Conservation (phyloP, 371 early-diverging fungal species). For the Mortierella sp. region DNA sequence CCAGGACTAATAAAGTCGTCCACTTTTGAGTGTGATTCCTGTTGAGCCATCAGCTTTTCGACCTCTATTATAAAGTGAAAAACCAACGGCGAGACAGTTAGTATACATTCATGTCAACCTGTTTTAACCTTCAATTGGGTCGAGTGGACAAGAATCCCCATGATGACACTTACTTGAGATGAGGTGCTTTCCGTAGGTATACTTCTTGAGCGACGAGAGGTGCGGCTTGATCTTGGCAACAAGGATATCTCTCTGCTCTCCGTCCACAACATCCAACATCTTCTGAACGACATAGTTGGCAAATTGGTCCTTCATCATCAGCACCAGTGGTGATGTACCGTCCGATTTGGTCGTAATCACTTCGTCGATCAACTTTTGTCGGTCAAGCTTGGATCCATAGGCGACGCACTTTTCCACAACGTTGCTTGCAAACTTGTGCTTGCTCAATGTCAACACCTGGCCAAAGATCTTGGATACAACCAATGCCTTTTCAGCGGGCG, state of each 20-base stretch:
- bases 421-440: conserved; percentile 99
- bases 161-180: conserved; percentile 59
- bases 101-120: no score
- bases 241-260: conserved; percentile 85
- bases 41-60: conserved; percentile 44
- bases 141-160: background rate
- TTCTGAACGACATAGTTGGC: conserved; percentile 99
- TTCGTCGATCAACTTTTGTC: conserved; percentile 86
- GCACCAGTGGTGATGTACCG: conserved; percentile 82
- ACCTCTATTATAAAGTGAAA: conserved; percentile 30
- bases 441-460: conserved; percentile 87
- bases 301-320: conserved; percentile 99
- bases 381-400: conserved; percentile 56
- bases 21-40: conserved; percentile 20
- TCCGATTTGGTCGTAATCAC: conserved; percentile 60
- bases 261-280: conserved; percentile 97
- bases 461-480: conserved; percentile 93
- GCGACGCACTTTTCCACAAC: conserved; percentile 74
- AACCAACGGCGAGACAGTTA: background rate
- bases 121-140: background rate
- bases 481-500: conserved; percentile 81
- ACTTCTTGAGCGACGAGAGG: conserved; percentile 90
- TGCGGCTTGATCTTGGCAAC: conserved; percentile 93
- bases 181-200: conserved; percentile 96
- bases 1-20: conserved; percentile 12